Evolutionary conservation across 2,329 filamentous ascomycete genomes (phyloP).

Genomic region (Mycogone perniciosa): DNA sequence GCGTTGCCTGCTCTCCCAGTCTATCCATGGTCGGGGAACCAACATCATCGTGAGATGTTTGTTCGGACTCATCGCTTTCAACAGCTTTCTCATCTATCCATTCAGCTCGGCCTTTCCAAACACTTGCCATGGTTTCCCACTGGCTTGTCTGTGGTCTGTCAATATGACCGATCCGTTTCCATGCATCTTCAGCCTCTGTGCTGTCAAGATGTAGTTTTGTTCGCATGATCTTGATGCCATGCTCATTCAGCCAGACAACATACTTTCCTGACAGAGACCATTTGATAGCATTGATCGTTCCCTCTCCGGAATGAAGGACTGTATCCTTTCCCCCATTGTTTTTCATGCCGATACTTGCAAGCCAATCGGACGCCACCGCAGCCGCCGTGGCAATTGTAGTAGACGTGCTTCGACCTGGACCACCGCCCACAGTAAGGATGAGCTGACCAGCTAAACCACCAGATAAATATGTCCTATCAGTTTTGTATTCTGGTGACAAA

Average conservation of each 20-base stretch:
- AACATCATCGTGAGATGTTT: constrained; percentile 28
- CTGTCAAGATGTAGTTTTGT: constrained; percentile 75
- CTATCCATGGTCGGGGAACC: constrained; percentile 41
- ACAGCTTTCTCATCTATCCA: constrained; percentile 85
- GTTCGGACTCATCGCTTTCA: constrained; percentile 59
- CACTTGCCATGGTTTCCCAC: constrained; percentile 94
- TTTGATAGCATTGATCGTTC: constrained; percentile 82
- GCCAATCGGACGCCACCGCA: constrained; percentile 81
- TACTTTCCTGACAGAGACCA: constrained; percentile 93
- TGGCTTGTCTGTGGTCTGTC: constrained; percentile 78
- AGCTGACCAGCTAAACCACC: constrained; percentile 84
- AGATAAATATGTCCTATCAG: constrained; percentile 81
- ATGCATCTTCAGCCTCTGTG: constrained; percentile 72
- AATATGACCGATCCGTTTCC: constrained; percentile 91
- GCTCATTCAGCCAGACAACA: constrained; percentile 92
- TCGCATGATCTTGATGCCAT: constrained; percentile 96
- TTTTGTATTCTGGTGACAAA: constrained; percentile 91
- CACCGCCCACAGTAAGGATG: constrained; percentile 77
- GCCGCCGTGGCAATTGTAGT: constrained; percentile 80
- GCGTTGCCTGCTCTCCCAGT: constrained; percentile 43
- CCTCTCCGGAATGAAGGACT: constrained; percentile 85
- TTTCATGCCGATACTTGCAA: constrained; percentile 73
- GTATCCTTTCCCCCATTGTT: constrained; percentile 75
- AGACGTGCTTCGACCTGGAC: constrained; percentile 74
- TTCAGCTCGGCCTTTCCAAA: constrained; percentile 87